phyloP scores from a whole-genome alignment of 2,329 filamentous ascomycete species.

The Cryphonectria parasitica region DNA sequence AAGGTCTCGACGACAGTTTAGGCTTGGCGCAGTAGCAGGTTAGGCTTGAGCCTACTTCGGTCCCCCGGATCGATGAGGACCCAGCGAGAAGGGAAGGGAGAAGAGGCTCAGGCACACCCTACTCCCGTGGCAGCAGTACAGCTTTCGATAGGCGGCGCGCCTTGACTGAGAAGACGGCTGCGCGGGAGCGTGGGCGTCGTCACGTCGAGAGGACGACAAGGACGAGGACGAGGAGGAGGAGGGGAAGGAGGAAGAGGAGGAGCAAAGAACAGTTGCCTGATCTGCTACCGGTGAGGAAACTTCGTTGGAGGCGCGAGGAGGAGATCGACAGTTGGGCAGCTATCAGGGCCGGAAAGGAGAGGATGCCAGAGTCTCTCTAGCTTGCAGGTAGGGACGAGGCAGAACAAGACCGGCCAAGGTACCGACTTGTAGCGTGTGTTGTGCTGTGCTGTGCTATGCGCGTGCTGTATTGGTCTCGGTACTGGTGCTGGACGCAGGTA shows the following conservation, averaged over 20 bases:
- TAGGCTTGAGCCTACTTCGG: slow-evolving; percentile 24
- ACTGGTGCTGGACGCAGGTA: slow-evolving; percentile 2
- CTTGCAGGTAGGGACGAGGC: background rate
- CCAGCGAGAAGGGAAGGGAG: background rate
- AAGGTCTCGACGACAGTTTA: background rate
- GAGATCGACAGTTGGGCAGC: slow-evolving; percentile 45
- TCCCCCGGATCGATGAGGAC: slow-evolving; percentile 1
- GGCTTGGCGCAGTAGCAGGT: slow-evolving; percentile 5
- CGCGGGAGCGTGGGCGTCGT: background rate
- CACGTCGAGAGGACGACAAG: slow-evolving; percentile 4
- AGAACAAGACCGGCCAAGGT: background rate
- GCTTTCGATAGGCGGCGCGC: background rate
- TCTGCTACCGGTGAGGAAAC: slow-evolving; percentile 9
- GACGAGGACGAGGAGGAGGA: too few relatives aligned
- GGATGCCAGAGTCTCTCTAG: background rate
- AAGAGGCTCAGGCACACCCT: background rate
- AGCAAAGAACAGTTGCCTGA: background rate
- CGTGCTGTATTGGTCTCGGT: background rate
- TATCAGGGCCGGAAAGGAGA: slow-evolving; percentile 29
- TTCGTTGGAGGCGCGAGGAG: slow-evolving; percentile 31
- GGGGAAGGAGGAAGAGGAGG: background rate
- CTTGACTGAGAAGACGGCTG: background rate
- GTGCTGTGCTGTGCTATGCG: background rate
- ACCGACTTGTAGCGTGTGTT: background rate
- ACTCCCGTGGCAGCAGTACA: background rate